Conservation (phyloP, 176 grass and related monocot species). For the Raddia guianensis region DNA sequence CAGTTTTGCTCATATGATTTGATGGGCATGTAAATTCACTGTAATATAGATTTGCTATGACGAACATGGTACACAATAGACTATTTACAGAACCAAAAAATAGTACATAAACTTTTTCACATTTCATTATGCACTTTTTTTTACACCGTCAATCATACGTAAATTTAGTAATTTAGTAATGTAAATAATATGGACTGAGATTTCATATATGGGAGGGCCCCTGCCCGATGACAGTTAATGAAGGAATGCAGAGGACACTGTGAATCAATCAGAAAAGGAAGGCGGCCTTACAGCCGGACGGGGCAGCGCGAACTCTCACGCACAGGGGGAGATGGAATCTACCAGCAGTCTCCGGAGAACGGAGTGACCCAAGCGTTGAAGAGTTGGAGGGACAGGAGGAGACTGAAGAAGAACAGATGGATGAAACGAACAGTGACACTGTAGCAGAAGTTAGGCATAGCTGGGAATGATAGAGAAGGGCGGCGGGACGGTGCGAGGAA, state of each 20-base stretch:
- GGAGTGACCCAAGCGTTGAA: not conserved
- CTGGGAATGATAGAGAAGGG: not conserved
- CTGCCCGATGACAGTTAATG: too few relatives aligned
- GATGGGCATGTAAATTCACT: too few relatives aligned
- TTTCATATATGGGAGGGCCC: too few relatives aligned
- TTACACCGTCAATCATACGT: too few relatives aligned
- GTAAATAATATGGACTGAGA: too few relatives aligned
- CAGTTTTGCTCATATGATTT: too few relatives aligned
- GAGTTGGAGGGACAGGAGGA: not conserved
- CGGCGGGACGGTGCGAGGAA: not conserved
- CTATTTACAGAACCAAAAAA: too few relatives aligned
- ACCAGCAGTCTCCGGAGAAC: not conserved
- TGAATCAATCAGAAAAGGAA: not conserved
- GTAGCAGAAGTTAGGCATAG: not conserved
- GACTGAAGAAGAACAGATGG: not conserved
- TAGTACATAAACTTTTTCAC: too few relatives aligned
- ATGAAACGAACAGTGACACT: not conserved
- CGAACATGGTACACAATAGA: too few relatives aligned
- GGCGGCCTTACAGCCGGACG: not conserved
- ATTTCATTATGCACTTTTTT: too few relatives aligned
- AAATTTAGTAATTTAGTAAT: too few relatives aligned
- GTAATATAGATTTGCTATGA: too few relatives aligned
- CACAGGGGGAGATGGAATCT: constrained; percentile 19
- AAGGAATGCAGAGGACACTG: not conserved
- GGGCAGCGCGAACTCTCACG: not conserved